Percentiles rank a stretch among this genome's conserved stretches.
phyloP scores from a whole-genome alignment of 78 protist genomes.

The slime mould (Dictyostelium discoideum) region dicty_2.7 NC_007088.5:6664501-6665000 shows the following conservation, averaged over 20 bases:
- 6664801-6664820: constrained; percentile 95
- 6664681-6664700: constrained; percentile 98
- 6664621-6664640: constrained; percentile 97
- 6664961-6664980: constrained; percentile 57
- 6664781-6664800: constrained; percentile 93
- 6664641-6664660: constrained; percentile 99
- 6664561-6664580: constrained; percentile 98
- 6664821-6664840: constrained; percentile 94
- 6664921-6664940: constrained; percentile 79
- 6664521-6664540: constrained; percentile 97
- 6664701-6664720: constrained; percentile 98
- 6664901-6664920: constrained; percentile 72
- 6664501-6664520: constrained; percentile 96
- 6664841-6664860: constrained; percentile 93
- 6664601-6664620: constrained; percentile 98
- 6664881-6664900: constrained; percentile 93
- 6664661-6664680: constrained; percentile 98
- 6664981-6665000: not conserved
- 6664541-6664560: constrained; percentile 96
- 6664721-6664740: constrained; percentile 95
- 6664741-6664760: constrained; percentile 97
- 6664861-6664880: constrained; percentile 97
- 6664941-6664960: constrained; percentile 70
- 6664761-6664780: constrained; percentile 98
- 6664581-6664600: constrained; percentile 99